A percentile compares a stretch with the other conserved stretches of the same genome.
phyloP scores from a whole-genome alignment of 805 yeast species.

The Candida tammaniensis region DNA sequence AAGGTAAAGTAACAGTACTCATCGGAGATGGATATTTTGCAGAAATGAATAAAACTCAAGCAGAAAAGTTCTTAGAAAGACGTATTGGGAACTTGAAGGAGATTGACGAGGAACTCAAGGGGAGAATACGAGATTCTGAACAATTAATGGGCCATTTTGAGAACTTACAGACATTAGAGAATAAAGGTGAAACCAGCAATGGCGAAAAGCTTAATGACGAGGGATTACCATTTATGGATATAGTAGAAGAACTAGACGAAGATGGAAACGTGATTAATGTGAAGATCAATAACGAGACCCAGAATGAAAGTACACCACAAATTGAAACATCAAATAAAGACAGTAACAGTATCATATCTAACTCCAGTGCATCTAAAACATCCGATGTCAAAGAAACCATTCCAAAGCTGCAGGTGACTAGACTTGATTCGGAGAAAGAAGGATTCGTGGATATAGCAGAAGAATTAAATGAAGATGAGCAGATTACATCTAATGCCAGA shows the following conservation, averaged over 20 bases:
- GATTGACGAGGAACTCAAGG: conserved; percentile 40
- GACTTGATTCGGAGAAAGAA: neutral
- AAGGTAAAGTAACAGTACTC: conserved; percentile 16
- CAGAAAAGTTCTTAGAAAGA: conserved; percentile 23
- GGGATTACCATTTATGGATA: conserved; percentile 60
- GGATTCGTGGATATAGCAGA: conserved; percentile 75
- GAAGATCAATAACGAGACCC: conserved; percentile 29
- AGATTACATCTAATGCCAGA: conserved; percentile 37
- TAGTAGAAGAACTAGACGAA: conserved; percentile 75
- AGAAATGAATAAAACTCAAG: conserved; percentile 27
- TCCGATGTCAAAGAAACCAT: neutral
- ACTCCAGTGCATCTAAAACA: neutral
- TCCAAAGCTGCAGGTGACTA: neutral
- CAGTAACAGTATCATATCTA: neutral
- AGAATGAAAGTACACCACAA: neutral
- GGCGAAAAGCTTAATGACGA: conserved; percentile 33
- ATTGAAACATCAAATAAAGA: neutral
- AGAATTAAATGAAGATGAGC: conserved; percentile 75
- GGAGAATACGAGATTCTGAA: conserved; percentile 30
- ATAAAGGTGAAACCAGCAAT: conserved; percentile 2
- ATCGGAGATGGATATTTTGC: conserved; percentile 43
- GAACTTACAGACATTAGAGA: conserved; percentile 18
- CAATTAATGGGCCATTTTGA: conserved; percentile 3
- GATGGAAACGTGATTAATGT: conserved; percentile 64
- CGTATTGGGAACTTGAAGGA: conserved; percentile 20